Conservation (phyloP, 345 rosid species). For the Hypericum androsaemum region DNA sequence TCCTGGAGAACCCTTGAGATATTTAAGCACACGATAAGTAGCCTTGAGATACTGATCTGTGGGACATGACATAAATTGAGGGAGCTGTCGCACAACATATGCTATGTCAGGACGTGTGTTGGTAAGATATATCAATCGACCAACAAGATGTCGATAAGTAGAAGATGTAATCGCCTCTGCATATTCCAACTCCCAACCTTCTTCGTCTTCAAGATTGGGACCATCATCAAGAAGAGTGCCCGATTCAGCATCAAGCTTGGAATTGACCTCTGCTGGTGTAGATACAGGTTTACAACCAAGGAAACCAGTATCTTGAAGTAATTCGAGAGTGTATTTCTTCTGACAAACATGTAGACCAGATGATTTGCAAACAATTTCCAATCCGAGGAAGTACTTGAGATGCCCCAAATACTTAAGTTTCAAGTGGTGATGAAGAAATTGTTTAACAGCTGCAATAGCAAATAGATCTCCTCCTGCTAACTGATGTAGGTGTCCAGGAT, state of each 20-base stretch:
- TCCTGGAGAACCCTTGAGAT: no score
- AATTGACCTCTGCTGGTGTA: neutral
- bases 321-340: neutral
- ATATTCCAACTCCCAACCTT: no score
- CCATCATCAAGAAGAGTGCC: no score
- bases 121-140: neutral
- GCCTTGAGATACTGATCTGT: no score
- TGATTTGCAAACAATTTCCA: neutral
- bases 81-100: neutral
- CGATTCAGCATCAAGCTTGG: no score
- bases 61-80: no score
- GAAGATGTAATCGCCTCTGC: neutral
- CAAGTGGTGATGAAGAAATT: neutral
- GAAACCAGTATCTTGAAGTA: neutral
- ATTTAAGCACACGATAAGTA: no score
- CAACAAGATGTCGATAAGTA: neutral
- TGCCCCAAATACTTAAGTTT: neutral
- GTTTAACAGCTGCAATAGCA: no score
- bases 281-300: neutral
- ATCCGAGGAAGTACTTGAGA: neutral
- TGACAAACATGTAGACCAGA: neutral
- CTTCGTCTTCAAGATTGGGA: no score
- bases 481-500: no score
- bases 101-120: neutral
- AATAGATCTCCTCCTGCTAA: no score